Conservation (phyloP, 305 asterid genomes). For the Fraxinus angustifolia region DNA sequence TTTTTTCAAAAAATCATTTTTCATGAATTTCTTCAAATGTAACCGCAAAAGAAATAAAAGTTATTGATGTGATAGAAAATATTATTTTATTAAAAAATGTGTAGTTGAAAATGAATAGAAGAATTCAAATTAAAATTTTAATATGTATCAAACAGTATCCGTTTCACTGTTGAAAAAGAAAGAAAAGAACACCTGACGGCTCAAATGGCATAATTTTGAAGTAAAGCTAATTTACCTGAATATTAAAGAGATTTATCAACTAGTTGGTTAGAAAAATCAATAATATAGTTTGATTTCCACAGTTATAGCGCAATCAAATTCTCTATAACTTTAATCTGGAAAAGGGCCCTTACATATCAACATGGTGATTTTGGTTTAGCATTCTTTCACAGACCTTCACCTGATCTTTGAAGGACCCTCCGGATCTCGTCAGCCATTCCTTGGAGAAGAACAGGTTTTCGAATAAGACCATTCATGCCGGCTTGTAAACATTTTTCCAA, state of each 20-base stretch:
- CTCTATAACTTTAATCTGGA: background rate
- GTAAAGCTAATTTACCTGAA: background rate
- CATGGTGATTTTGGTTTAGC: background rate
- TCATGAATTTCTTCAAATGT: background rate
- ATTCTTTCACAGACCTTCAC: background rate
- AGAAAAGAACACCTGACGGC: background rate
- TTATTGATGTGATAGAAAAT: too few species aligned
- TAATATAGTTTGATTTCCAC: background rate
- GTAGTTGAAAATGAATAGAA: too few species aligned
- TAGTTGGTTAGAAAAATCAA: background rate
- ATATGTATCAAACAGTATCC: background rate
- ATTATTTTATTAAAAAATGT: too few species aligned
- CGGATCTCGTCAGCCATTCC: slow-evolving; percentile 42
- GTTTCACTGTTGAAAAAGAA: background rate
- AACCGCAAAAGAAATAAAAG: too few species aligned
- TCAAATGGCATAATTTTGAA: background rate
- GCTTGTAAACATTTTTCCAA: slow-evolving; percentile 34
- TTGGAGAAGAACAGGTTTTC: slow-evolving; percentile 38
- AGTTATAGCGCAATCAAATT: background rate
- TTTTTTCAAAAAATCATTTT: background rate
- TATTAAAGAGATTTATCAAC: background rate
- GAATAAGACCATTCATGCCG: slow-evolving; percentile 48
- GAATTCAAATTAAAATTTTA: too few species aligned
- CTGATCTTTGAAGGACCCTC: slow-evolving; percentile 26
- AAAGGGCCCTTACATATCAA: background rate